Conservation (phyloP, 345 rosid species). For the Brassica rapa region DNA sequence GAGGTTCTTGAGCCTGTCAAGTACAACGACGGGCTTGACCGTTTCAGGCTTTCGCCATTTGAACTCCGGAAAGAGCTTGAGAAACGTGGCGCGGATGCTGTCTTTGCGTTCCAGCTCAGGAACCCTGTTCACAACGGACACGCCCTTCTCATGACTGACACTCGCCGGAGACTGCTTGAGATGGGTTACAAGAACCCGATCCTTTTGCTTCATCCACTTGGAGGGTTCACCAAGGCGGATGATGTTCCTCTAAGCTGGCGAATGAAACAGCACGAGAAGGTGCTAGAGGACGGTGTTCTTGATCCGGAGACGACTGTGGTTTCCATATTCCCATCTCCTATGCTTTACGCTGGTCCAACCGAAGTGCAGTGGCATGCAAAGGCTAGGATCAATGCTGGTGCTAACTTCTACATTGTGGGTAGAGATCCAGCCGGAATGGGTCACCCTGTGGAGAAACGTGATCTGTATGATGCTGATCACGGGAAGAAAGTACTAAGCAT, state of each 20-base stretch:
- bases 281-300: conserved; percentile 94
- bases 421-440: conserved; percentile 99
- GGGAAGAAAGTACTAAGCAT: conserved; percentile 94
- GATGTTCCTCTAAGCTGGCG: conserved; percentile 97
- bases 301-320: conserved; percentile 97
- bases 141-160: conserved; percentile 90
- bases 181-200: conserved; percentile 93
- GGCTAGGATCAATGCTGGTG: conserved; percentile 94
- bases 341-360: conserved; percentile 98
- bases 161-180: conserved; percentile 83
- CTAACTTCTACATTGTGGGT: conserved; percentile 95
- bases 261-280: conserved; percentile 97
- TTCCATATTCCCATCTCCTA: conserved; percentile 97
- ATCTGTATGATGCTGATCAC: conserved; percentile 92
- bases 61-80: conserved; percentile 74
- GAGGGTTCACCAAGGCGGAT: conserved; percentile 94
- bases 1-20: conserved; percentile 86
- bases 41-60: conserved; percentile 75
- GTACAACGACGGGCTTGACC: conserved; percentile 83
- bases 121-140: conserved; percentile 98
- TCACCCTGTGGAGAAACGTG: conserved; percentile 93
- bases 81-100: conserved; percentile 88
- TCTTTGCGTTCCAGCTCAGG: conserved; percentile 96
- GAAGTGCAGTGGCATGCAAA: conserved; percentile 99
- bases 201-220: conserved; percentile 89